Percentiles rank a stretch among this genome's conserved stretches.
Conservation (phyloP, 2,329 filamentous ascomycete genomes). For the Conoideocrella luteorostrata region DNA sequence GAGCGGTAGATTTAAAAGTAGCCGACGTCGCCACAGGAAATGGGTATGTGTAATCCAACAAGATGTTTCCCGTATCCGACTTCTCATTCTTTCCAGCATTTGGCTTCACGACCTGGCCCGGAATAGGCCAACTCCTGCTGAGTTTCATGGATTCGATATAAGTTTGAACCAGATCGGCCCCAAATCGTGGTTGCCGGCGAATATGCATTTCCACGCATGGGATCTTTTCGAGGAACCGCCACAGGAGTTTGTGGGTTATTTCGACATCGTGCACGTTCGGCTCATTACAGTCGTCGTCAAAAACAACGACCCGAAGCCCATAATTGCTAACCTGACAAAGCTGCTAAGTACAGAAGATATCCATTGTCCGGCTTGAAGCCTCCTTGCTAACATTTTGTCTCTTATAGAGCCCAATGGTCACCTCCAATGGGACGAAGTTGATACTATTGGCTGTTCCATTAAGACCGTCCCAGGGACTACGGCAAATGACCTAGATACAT, state of each 20-base stretch:
- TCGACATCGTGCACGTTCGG: constrained; percentile 8
- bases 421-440: constrained; percentile 7
- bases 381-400: too few relatives aligned
- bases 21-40: constrained; percentile 8
- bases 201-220: constrained; percentile 4
- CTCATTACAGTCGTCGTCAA: constrained; percentile 6
- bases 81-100: constrained; percentile 1
- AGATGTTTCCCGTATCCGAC: too few relatives aligned
- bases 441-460: constrained; percentile 4
- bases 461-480: neutral
- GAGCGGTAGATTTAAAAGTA: neutral
- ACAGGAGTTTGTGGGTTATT: constrained; percentile 1
- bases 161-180: constrained; percentile 5
- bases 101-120: constrained; percentile 6
- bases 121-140: neutral
- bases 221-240: constrained; percentile 6
- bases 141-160: constrained; percentile 7
- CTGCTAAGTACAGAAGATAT: too few relatives aligned
- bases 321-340: constrained; percentile 5
- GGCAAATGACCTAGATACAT: neutral
- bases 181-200: constrained; percentile 1
- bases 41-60: too few relatives aligned
- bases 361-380: too few relatives aligned
- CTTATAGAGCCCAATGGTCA: constrained; percentile 5
- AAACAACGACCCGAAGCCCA: constrained; percentile 4